Evolutionary conservation across 2,329 filamentous ascomycete species (phyloP).

Genomic region (Pleomassaria siparia): DNA sequence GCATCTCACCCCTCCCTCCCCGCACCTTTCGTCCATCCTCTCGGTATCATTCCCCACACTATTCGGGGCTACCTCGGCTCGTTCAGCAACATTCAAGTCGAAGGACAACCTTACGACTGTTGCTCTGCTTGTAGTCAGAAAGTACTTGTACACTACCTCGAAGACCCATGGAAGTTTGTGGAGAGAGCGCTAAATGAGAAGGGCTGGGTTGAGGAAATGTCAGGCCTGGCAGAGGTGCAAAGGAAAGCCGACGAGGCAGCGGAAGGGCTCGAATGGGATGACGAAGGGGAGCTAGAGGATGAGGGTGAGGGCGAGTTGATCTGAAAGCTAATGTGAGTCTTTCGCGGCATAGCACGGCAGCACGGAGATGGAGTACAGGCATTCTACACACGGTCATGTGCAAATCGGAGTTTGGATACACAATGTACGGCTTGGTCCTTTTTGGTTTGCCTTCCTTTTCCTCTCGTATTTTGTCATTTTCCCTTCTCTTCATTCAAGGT

Average conservation of each 20-base stretch:
- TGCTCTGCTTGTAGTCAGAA: conserved; percentile 78
- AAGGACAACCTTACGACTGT: conserved; percentile 73
- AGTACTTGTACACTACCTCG: conserved; percentile 67
- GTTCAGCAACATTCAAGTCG: conserved; percentile 73
- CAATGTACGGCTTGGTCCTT: neutral
- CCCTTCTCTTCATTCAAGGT: neutral
- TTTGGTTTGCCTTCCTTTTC: neutral
- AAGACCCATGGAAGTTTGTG: conserved; percentile 74
- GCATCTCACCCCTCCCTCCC: conserved; percentile 34
- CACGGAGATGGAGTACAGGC: neutral
- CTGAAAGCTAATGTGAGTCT: conserved; percentile 14
- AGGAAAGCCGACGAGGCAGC: conserved; percentile 50
- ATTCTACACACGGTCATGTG: neutral
- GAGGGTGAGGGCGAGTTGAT: conserved; percentile 59
- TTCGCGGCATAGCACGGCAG: neutral
- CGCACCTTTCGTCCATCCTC: conserved; percentile 57
- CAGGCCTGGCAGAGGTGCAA: conserved; percentile 69
- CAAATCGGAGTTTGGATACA: neutral
- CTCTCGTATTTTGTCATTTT: neutral
- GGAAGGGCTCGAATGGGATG: conserved; percentile 61
- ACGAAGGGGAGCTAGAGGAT: conserved; percentile 48
- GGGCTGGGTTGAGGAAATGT: conserved; percentile 77
- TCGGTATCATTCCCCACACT: conserved; percentile 74
- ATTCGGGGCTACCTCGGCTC: conserved; percentile 75
- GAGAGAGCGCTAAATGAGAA: conserved; percentile 72